Base-by-base conservation (phyloP, 805 yeast genomes). In the Myxozyma lipomycoides region DNA sequence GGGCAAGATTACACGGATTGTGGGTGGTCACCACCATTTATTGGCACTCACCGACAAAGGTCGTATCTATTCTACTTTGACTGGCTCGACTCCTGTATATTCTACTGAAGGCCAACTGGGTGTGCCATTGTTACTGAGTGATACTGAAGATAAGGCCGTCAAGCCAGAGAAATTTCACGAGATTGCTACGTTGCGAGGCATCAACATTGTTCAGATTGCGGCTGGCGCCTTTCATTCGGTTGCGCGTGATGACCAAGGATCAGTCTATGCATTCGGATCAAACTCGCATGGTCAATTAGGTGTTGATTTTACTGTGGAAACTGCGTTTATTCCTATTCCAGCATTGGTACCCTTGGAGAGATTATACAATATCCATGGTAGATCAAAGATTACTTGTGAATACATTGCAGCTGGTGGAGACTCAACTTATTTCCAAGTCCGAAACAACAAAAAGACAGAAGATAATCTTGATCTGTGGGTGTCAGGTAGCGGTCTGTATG, bases 201-300 rank as follows among this genome's bases (percentile, higher is more conserved):
- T 64, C 43, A 56, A 61, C 1, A 79, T 87, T 46, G 67, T 62
- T 3, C 71, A 78, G 59, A 75, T 91, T 38, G 86, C 93, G 0
- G 72, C 86, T 51, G 97, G 98, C 7, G 73, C 75, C 43, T 73
- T 73, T 64, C 95, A 88, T 67, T 78, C 89, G 2, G 65, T 89
- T 30, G 91, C 82, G 4, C 65, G 78, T n/a, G 91, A 86, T 60
- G 61, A 71, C 1, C 62, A 71, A n/a, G 93, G 91, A 6, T 73
- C 74, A 46, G 70, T 88, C n/a, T 85, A 84, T 79, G 77, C 88
- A 1, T 90, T 93, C 79, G 98, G 98, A 22, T 78, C 78, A 51
- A 91, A 91, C 65, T 73, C 78, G 2, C 79, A 70, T 65, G 98
- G 98, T n/a, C 91, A 93, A 62, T 73, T 91, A 48, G 96, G 91